These are phyloP conservation scores for Exobasidium rhododendri DNA, from an alignment of 1,284 basidiomycete species.

Conservation along the genomic window DNA sequence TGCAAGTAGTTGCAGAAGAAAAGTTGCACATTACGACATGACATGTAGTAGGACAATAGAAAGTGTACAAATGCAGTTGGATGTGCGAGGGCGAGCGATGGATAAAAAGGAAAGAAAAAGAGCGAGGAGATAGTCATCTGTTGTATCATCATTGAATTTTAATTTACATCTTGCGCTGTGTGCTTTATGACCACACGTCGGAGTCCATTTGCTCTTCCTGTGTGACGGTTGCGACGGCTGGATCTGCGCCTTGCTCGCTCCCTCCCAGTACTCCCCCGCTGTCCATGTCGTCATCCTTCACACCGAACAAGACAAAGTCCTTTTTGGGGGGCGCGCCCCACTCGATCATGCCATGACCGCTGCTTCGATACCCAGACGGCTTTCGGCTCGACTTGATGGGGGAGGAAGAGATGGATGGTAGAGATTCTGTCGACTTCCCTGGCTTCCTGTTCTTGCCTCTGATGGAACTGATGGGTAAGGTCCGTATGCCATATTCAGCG, in stretches of 20 bases:
- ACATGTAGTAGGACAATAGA: neutral
- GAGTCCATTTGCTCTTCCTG: conserved; percentile 4
- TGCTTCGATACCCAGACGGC: conserved; percentile 13
- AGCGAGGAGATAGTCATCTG: too few species aligned
- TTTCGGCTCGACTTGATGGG: neutral
- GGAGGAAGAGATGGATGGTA: neutral
- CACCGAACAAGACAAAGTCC: conserved; percentile 26
- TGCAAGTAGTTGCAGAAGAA: conserved; percentile 14
- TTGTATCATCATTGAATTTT: too few species aligned
- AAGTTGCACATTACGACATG: conserved; percentile 6
- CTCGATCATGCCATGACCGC: conserved; percentile 36
- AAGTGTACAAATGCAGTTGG: too few species aligned
- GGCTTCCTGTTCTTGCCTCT: conserved; percentile 6
- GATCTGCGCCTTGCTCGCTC: neutral
- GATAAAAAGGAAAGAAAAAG: too few species aligned
- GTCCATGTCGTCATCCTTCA: conserved; percentile 29
- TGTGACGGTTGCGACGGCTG: too few species aligned
- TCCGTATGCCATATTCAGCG: conserved; percentile 5
- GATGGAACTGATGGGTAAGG: conserved; percentile 19
- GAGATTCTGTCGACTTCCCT: neutral
- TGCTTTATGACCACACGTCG: neutral
- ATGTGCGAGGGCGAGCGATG: too few species aligned
- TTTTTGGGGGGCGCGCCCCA: conserved; percentile 38
- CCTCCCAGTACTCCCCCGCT: neutral
- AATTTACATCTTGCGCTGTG: too few species aligned